Evolutionary conservation across 495 filamentous ascomycete species (phyloP).

Genomic region (Hypoxylon fuscum): DNA sequence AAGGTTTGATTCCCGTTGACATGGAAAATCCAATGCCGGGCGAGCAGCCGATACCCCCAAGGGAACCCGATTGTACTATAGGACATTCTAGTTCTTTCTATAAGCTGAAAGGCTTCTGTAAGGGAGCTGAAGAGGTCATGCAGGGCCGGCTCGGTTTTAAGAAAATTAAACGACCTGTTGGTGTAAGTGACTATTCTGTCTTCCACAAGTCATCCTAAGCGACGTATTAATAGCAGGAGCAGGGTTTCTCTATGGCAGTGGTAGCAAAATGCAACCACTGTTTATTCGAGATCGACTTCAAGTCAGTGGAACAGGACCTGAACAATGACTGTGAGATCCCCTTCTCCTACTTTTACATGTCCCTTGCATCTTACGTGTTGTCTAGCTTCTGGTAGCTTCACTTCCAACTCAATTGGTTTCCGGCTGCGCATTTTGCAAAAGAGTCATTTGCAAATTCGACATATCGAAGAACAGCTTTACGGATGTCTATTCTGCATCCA

Average conservation of each 20-base stretch:
- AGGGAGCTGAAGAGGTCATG: constrained; percentile 50
- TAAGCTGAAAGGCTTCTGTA: constrained; percentile 54
- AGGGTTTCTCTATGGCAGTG: constrained; percentile 43
- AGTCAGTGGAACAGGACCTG: constrained; percentile 49
- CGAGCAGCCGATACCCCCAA: constrained; percentile 15
- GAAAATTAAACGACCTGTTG: constrained; percentile 46
- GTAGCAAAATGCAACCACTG: constrained; percentile 53
- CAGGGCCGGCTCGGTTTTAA: constrained; percentile 49
- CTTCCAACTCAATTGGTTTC: constrained; percentile 46
- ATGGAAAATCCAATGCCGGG: constrained; percentile 29
- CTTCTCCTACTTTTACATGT: neutral
- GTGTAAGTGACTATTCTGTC: constrained; percentile 31
- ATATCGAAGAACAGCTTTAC: constrained; percentile 50
- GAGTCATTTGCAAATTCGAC: constrained; percentile 49
- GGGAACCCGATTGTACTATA: constrained; percentile 47
- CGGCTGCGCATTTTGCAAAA: constrained; percentile 55
- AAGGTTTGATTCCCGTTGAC: constrained; percentile 49
- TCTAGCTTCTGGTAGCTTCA: constrained; percentile 47
- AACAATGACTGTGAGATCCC: constrained; percentile 44
- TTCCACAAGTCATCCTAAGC: neutral
- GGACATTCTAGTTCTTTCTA: constrained; percentile 49
- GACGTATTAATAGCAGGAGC: constrained; percentile 6
- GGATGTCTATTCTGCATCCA: constrained; percentile 54
- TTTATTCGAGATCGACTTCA: constrained; percentile 51
- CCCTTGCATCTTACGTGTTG: constrained; percentile 10